Percentiles rank a stretch among this genome's conserved stretches.
Conservation (phyloP, 2,329 filamentous ascomycete species). For the Aureobasidium sp. region DNA sequence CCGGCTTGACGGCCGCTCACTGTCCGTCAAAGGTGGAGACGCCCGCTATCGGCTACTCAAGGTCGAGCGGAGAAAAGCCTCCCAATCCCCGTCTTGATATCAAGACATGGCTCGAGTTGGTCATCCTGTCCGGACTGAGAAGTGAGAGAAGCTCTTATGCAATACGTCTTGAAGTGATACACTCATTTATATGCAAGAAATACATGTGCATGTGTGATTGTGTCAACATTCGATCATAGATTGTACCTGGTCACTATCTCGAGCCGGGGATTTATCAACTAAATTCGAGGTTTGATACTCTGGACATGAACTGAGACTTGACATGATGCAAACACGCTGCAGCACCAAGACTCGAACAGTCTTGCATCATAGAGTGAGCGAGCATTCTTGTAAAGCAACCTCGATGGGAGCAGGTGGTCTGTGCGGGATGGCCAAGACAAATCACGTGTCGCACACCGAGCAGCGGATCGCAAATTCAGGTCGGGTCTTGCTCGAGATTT, state of each 20-base stretch:
- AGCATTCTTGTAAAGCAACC: too few relatives aligned
- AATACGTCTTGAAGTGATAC: background rate
- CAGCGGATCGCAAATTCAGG: background rate
- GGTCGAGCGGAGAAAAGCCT: background rate
- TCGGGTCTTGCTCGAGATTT: background rate
- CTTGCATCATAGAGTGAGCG: too few relatives aligned
- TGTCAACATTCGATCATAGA: too few relatives aligned
- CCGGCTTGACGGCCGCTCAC: background rate
- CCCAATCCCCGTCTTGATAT: background rate
- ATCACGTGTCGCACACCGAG: background rate
- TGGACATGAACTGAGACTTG: too few relatives aligned
- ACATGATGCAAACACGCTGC: too few relatives aligned
- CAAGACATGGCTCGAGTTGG: background rate
- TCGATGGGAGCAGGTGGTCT: too few relatives aligned
- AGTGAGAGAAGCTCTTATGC: too few relatives aligned
- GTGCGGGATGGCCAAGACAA: background rate
- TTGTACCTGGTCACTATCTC: background rate
- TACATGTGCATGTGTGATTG: background rate
- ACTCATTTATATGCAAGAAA: background rate
- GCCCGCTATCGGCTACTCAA: conserved; percentile 4
- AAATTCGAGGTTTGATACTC: too few relatives aligned
- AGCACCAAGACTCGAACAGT: too few relatives aligned
- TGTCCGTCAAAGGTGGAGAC: background rate
- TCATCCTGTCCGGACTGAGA: background rate
- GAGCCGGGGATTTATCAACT: too few relatives aligned